These are phyloP conservation scores for Phalaenopsis equestris DNA, from an alignment of 106 monocot species.

Conservation along the genomic window DNA sequence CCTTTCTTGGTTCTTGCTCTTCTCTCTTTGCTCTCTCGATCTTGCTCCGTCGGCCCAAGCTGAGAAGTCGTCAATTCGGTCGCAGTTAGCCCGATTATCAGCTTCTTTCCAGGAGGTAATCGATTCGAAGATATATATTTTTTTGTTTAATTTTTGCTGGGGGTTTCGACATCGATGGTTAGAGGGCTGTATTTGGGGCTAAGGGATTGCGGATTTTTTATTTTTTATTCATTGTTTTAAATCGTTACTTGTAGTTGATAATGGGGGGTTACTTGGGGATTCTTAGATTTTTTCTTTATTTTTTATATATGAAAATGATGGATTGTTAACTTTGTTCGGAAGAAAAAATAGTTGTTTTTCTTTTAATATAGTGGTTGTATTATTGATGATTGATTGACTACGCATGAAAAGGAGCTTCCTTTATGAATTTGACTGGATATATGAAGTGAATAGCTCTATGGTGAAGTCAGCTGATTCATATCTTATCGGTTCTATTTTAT, in stretches of 20 bases:
- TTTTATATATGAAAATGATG: neutral
- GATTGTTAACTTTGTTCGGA: neutral
- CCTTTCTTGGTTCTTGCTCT: neutral
- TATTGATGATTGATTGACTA: neutral
- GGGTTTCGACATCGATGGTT: neutral
- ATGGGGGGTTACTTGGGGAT: too few species aligned
- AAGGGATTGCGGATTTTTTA: neutral
- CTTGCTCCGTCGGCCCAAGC: neutral
- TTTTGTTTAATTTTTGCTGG: neutral
- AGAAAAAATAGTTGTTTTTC: neutral
- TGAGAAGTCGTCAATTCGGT: neutral
- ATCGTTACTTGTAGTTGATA: too few species aligned
- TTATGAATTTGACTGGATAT: neutral
- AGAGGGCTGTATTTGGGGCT: neutral
- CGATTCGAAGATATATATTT: neutral
- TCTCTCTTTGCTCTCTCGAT: neutral
- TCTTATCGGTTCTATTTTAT: neutral
- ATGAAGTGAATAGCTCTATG: neutral
- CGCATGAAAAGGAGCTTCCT: neutral
- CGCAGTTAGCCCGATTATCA: neutral
- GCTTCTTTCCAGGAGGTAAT: neutral
- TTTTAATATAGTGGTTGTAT: neutral
- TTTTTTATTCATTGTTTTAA: neutral
- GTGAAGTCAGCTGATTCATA: too few species aligned
- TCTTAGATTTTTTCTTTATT: too few species aligned